Conservation (phyloP, 805 yeast genomes). For the Blastobotrys peoriensis region DNA sequence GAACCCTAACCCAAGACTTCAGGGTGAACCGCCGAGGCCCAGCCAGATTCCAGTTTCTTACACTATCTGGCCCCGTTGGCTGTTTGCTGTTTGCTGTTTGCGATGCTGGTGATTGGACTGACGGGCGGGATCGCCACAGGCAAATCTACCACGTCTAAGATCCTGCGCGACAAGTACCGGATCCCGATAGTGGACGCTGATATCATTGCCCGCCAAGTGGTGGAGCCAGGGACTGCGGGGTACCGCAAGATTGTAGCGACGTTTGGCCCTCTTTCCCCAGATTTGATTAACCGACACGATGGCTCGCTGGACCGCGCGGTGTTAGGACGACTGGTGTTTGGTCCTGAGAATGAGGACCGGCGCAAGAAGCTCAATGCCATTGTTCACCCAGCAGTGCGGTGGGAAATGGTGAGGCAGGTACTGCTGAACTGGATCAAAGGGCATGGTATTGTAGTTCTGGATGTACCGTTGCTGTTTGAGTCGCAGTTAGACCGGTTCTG, state of each 20-base stretch:
- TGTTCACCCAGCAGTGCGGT: constrained; percentile 82
- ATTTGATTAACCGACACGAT: constrained; percentile 36
- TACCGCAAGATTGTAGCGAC: constrained; percentile 57
- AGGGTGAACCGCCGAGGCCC: too few relatives aligned
- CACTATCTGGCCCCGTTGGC: too few relatives aligned
- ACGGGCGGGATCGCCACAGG: constrained; percentile 99
- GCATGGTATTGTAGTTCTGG: constrained; percentile 61
- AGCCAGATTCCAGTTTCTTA: too few relatives aligned
- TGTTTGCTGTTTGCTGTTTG: too few relatives aligned
- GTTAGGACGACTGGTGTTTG: constrained; percentile 75
- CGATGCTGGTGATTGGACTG: constrained; percentile 86
- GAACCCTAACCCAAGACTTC: too few relatives aligned
- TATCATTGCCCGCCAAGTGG: constrained; percentile 76
- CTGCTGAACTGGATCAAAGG: constrained; percentile 53
- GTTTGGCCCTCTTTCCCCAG: constrained; percentile 51
- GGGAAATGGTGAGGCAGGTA: constrained; percentile 55
- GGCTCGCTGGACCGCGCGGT: constrained; percentile 60
- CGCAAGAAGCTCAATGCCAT: constrained; percentile 60
- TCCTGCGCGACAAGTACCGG: constrained; percentile 45
- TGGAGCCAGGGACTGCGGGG: constrained; percentile 70
- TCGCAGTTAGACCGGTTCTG: constrained; percentile 64
- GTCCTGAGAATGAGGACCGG: constrained; percentile 43
- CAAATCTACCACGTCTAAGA: constrained; percentile 77
- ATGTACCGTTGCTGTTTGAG: constrained; percentile 88
- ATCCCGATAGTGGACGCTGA: constrained; percentile 84